Base-by-base conservation (phyloP, 2,329 filamentous ascomycete genomes). In the Diplodia scrobiculata region DNA sequence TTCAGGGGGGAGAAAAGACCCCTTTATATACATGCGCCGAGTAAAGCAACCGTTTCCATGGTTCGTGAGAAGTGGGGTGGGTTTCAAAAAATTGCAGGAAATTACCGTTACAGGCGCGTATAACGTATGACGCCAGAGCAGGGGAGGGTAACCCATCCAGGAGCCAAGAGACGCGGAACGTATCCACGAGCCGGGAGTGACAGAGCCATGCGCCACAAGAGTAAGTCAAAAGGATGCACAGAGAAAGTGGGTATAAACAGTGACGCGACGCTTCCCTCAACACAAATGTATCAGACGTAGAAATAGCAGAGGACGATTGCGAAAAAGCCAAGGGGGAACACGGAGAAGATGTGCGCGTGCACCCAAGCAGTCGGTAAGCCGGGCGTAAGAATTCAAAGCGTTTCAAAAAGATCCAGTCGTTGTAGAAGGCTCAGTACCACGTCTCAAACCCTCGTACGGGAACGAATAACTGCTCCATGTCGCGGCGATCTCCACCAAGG, bases 361-460 rank as follows among this genome's bases (percentile, higher is more conserved):
- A 41, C 17, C 41, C 2, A 19, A n/a, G 17, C 38, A 17, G 25
- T 25, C 25, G 25, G 25, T 25, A 25, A 25, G 25, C 25, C 25
- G 25, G 25, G 25, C 25, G 3, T 25, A 25, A 25, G 25, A 25
- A 25, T n/a, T n/a, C n/a, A n/a, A 3, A 36, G 19, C 11, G 29
- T 19, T 36, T 19, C 17, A 10, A 38, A 6, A 2, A 21, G 36
- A 14, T 14, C 3, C 17, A n/a, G 32, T 10, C 11, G 19, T n/a
- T 25, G 14, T 7, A 29, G 50, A 32, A 36, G 34, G 52, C n/a
- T 53, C 32, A 65, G 17, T 65, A 65, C 63, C 63, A 65, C 27
- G 63, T 54, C 19, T 65, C 25, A 45, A 65, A 65, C 17, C 52
- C 52, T 25, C 50, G 47, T 17, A 48, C 50, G 7, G 63, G 63